Conservation (phyloP, 495 filamentous ascomycete genomes). For the Hypomontagnella submonticulosa region DNA sequence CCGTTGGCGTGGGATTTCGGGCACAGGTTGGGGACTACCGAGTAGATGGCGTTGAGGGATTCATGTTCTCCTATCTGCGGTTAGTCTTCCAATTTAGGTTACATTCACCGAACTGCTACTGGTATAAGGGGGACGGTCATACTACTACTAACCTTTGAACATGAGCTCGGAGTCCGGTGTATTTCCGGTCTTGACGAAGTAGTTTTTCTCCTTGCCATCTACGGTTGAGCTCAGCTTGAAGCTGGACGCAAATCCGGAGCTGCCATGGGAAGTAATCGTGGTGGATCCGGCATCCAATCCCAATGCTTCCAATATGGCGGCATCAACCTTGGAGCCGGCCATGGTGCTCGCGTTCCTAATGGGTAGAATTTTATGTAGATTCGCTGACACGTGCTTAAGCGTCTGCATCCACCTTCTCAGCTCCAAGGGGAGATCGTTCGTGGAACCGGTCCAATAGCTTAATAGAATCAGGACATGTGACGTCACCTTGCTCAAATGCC, state of each 20-base stretch:
- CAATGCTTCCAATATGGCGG: conserved; percentile 72
- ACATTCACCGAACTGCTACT: neutral
- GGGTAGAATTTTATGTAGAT: neutral
- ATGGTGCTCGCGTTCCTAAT: conserved; percentile 38
- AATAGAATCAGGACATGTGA: conserved; percentile 19
- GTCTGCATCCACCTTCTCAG: conserved; percentile 14
- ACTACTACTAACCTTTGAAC: conserved; percentile 67
- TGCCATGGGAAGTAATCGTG: conserved; percentile 71
- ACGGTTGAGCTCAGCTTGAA: conserved; percentile 69
- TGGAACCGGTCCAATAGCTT: neutral
- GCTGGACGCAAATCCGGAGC: conserved; percentile 79
- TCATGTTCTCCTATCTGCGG: conserved; percentile 72
- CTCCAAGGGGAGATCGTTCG: conserved; percentile 1
- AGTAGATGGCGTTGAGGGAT: conserved; percentile 83
- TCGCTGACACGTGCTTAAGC: conserved; percentile 4
- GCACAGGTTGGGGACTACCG: conserved; percentile 76
- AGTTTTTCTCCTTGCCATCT: conserved; percentile 66
- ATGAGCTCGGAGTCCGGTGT: conserved; percentile 74
- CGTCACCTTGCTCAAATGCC: conserved; percentile 23
- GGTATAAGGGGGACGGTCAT: neutral
- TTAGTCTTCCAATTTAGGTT: neutral
- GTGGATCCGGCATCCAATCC: conserved; percentile 68
- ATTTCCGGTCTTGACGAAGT: conserved; percentile 84
- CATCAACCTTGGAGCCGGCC: conserved; percentile 59
- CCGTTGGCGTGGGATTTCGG: conserved; percentile 79